phyloP scores from a whole-genome alignment of 371 early-diverging fungal genomes.

The Mortierella sp. region DNA sequence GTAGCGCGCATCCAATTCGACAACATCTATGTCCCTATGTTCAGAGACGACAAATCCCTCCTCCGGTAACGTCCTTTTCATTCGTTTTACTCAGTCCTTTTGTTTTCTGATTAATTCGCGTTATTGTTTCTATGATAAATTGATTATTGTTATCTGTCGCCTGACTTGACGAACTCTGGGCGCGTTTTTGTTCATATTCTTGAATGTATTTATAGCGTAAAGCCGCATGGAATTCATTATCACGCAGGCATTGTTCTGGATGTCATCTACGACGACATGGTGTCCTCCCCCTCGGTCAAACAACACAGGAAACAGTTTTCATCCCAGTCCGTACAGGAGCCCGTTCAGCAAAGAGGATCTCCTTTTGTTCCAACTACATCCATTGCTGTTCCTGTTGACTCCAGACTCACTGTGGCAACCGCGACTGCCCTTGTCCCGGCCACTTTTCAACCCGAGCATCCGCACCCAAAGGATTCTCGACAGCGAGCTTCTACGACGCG shows the following conservation, averaged over 20 bases:
- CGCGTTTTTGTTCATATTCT: not conserved
- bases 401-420: not conserved
- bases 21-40: slow-evolving; percentile 9
- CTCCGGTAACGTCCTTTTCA: not conserved
- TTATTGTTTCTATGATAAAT: not conserved
- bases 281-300: not conserved
- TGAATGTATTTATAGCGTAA: slow-evolving; percentile 7
- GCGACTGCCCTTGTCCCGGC: not conserved
- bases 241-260: slow-evolving; percentile 35
- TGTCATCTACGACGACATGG: slow-evolving; percentile 20
- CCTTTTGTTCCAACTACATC: not conserved
- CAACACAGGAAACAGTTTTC: not conserved
- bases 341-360: not conserved
- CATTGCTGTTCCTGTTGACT: not conserved
- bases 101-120: not conserved
- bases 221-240: slow-evolving; percentile 47
- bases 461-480: not conserved
- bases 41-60: slow-evolving; percentile 1
- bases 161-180: not conserved
- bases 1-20: not conserved
- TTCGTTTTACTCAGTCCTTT: not conserved
- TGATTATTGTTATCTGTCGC: not conserved
- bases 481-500: not conserved
- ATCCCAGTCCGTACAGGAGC: not conserved
- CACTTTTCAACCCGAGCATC: not conserved